Percentiles rank a stretch among this genome's conserved stretches.
These are phyloP conservation scores for Aspergillus pseudoglaucus DNA, from an alignment of 2,329 filamentous ascomycete species.

Conservation along the genomic window DNA sequence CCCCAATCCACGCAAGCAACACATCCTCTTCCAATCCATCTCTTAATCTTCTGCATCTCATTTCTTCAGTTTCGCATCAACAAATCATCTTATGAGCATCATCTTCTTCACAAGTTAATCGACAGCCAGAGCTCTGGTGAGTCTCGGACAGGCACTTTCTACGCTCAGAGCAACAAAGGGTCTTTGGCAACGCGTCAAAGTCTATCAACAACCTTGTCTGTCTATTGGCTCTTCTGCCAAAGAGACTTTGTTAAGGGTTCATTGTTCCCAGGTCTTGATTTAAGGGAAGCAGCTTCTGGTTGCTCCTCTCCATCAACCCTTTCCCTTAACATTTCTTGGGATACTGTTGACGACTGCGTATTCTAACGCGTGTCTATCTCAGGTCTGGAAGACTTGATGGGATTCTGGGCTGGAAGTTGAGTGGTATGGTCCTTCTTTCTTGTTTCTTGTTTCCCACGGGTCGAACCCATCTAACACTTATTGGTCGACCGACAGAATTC, in stretches of 20 bases:
- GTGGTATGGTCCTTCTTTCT: background rate
- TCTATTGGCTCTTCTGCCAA: background rate
- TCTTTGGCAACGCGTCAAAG: background rate
- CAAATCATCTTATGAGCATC: background rate
- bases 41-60: constrained; percentile 1
- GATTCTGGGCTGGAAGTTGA: background rate
- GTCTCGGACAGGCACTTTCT: background rate
- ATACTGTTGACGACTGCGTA: too few relatives aligned
- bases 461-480: background rate
- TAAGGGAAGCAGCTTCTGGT: background rate
- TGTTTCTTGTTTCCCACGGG: background rate
- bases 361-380: background rate
- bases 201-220: background rate
- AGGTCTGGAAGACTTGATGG: background rate
- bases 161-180: background rate
- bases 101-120: background rate
- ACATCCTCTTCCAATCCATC: background rate
- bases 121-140: background rate
- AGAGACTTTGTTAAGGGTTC: background rate
- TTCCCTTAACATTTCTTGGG: too few relatives aligned
- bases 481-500: background rate
- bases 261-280: background rate
- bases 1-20: background rate
- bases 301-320: background rate
- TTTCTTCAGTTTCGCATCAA: background rate